A percentile compares a stretch with the other conserved stretches of the same genome.
These are phyloP conservation scores for Aspergillus sclerotioniger DNA, from an alignment of 495 filamentous ascomycete genomes.

Conservation along the genomic window DNA sequence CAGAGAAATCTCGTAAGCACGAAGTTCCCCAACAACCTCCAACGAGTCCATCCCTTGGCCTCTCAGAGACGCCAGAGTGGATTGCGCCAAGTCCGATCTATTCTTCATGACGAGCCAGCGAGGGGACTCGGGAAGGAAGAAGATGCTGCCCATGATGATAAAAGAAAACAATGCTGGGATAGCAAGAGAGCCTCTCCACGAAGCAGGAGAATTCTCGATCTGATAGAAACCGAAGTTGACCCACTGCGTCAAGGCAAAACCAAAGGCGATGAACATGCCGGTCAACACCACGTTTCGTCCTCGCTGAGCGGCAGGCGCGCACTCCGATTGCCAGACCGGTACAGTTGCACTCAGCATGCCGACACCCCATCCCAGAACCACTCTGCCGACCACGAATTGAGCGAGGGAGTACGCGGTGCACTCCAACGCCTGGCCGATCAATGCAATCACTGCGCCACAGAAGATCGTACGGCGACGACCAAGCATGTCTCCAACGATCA, in stretches of 20 bases:
- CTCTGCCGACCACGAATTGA: slow-evolving; percentile 41
- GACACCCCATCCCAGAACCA: slow-evolving; percentile 38
- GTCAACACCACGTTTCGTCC: slow-evolving; percentile 38
- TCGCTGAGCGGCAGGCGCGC: slow-evolving; percentile 37
- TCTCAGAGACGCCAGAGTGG: slow-evolving; percentile 29
- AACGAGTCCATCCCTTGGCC: slow-evolving; percentile 25
- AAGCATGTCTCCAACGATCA: slow-evolving; percentile 27
- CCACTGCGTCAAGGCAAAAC: slow-evolving; percentile 45
- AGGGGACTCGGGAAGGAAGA: slow-evolving; percentile 60
- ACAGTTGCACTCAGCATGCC: slow-evolving; percentile 39
- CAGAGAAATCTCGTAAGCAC: slow-evolving; percentile 34
- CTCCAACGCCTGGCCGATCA: slow-evolving; percentile 32
- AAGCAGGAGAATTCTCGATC: slow-evolving; percentile 36
- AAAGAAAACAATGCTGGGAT: slow-evolving; percentile 58
- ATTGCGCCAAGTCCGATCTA: slow-evolving; percentile 48
- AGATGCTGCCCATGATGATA: slow-evolving; percentile 54
- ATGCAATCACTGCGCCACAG: slow-evolving; percentile 21
- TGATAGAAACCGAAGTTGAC: slow-evolving; percentile 47
- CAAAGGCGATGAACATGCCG: slow-evolving; percentile 52
- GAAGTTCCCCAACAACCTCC: slow-evolving; percentile 28
- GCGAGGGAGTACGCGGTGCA: slow-evolving; percentile 40
- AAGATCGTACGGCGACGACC: slow-evolving; percentile 34
- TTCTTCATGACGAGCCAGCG: slow-evolving; percentile 55
- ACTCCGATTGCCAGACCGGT: slow-evolving; percentile 53
- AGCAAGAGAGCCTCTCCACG: slow-evolving; percentile 50